These are phyloP conservation scores for Amylocarpus encephaloides DNA, from an alignment of 2,329 filamentous ascomycete species.

Conservation along the genomic window DNA sequence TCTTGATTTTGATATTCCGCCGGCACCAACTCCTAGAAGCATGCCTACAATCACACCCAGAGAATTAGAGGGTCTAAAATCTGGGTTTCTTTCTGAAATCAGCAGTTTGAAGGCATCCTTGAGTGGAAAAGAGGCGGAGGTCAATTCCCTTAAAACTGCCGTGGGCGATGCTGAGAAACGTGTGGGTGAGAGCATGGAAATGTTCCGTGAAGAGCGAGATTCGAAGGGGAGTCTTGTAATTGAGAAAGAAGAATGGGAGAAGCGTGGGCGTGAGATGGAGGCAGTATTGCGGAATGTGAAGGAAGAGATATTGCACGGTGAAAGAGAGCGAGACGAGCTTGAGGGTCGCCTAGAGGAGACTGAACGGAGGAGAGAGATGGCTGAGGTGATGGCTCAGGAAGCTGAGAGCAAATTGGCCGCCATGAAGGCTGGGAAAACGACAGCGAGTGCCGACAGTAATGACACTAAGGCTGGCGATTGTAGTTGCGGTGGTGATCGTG, in stretches of 20 bases:
- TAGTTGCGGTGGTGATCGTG: conserved; percentile 35
- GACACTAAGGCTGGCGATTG: conserved; percentile 28
- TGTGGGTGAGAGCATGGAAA: conserved; percentile 79
- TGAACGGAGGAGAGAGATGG: conserved; percentile 66
- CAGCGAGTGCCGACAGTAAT: conserved; percentile 32
- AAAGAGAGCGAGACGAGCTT: conserved; percentile 76
- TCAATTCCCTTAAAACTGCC: conserved; percentile 77
- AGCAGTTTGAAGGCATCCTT: conserved; percentile 89
- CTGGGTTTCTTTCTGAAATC: conserved; percentile 83
- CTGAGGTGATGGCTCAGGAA: conserved; percentile 69
- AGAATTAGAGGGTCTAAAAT: conserved; percentile 89
- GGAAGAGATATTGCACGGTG: conserved; percentile 70
- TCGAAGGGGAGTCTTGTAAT: conserved; percentile 64
- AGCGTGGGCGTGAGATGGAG: conserved; percentile 80
- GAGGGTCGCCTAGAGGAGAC: conserved; percentile 69
- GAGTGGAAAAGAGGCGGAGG: conserved; percentile 88
- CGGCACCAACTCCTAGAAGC: conserved; percentile 84
- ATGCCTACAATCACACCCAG: conserved; percentile 86
- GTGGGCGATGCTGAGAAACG: conserved; percentile 87
- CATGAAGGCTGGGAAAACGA: conserved; percentile 57
- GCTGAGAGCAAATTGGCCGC: conserved; percentile 70
- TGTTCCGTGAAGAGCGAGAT: conserved; percentile 69
- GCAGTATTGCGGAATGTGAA: conserved; percentile 70
- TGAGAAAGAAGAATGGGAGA: conserved; percentile 79
- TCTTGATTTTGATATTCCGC: conserved; percentile 89